Evolutionary conservation across 208 protist genomes (phyloP), one percentile per base, ranked within the genome.

Genomic region (Leishmania gerbilli): DNA sequence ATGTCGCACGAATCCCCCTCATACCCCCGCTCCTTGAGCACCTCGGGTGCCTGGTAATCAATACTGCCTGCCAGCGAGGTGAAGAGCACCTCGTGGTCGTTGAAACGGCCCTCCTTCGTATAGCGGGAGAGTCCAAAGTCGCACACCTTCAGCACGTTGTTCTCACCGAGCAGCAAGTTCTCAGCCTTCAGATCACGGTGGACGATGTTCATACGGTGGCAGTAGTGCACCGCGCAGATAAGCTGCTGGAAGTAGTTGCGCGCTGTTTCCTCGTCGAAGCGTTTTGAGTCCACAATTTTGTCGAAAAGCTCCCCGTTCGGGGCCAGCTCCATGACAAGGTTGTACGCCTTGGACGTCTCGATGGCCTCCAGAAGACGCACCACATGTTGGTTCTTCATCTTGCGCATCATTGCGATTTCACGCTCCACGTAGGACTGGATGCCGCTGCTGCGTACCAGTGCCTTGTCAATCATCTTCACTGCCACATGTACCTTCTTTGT

Each of bases 281-380:
- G 92, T 72, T 95, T 75, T 17, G 87, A 95, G 74, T 97, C 89
- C 21, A 95, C 92, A 85, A 99, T 99, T 69, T 99, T 95, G 82
- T 99, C 99, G 85, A 99, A 99, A n/a, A 99, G 99, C 79, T 99
- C 91, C 74, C 99, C 99, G 74, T 99, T 97, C 34, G 99, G 93
- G n/a, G 99, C 91, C 71, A 98, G 98, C 89, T 99, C 99, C 92
- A 99, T 99, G 19, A 99, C 99, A 47, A 99, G 83, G 60, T 98
- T 99, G 58, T 99, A 98, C 65, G 98, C 98, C 64, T 94, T 98
- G 40, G 98, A 92, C 47, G 92, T 99, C 86, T 99, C 98, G 51
- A 99, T 97, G 15, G 99, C 98, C 75, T 99, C 97, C 51, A 98
- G 81, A 1, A 99, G 84, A 40, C 93, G 93, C 24, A 99, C 95